Conservation (phyloP, 768 basidiomycete genomes). For the Auricularia auricula-judae region DNA sequence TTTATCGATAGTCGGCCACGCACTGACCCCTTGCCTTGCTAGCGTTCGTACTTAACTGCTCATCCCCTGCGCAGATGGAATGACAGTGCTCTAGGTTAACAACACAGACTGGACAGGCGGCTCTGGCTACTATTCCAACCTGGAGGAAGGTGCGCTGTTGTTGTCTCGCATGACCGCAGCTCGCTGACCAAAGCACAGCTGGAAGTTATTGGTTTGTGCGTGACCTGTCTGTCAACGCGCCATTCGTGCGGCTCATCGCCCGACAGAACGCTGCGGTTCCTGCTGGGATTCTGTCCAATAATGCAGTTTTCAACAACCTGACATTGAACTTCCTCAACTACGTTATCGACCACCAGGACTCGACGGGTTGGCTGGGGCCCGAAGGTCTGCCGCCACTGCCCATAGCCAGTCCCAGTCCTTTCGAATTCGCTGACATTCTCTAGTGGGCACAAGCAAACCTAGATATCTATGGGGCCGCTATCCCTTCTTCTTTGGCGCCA, state of each 20-base stretch:
- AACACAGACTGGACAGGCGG: constrained; percentile 25
- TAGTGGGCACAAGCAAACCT: constrained; percentile 31
- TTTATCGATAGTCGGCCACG: no score
- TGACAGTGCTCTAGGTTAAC: constrained; percentile 16
- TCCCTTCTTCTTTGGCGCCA: constrained; percentile 48
- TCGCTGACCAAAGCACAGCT: background rate
- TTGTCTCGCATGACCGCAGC: no score
- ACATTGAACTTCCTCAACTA: constrained; percentile 15
- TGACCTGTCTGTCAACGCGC: background rate
- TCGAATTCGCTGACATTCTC: background rate
- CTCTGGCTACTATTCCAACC: constrained; percentile 21
- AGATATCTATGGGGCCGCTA: constrained; percentile 47
- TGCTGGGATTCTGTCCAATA: background rate
- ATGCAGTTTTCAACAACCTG: background rate
- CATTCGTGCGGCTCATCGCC: no score
- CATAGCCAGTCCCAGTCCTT: no score
- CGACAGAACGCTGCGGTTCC: background rate
- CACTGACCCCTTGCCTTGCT: no score
- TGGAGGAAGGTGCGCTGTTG: constrained; percentile 23
- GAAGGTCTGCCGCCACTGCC: constrained; percentile 25
- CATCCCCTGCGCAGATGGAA: background rate
- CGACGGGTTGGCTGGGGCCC: constrained; percentile 45
- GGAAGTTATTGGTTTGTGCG: background rate
- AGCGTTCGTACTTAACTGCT: no score
- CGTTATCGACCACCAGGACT: constrained; percentile 40